A percentile compares a stretch with the other conserved stretches of the same genome.
Evolutionary conservation across 1,139 yeast species (phyloP).

Genomic region (Diutina catenulata): DNA sequence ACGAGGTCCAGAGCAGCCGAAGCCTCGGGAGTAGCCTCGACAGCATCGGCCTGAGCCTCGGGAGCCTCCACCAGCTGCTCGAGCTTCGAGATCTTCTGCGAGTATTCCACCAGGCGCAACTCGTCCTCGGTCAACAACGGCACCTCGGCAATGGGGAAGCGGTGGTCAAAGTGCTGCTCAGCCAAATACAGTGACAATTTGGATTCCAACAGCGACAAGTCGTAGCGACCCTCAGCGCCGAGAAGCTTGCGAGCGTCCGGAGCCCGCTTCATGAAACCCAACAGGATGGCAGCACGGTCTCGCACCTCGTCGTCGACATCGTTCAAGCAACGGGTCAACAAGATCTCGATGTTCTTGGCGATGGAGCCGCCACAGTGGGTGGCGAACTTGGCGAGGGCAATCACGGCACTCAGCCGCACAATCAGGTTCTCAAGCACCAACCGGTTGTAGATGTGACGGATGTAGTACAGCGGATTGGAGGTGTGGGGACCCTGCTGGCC

Average conservation of each 20-base stretch:
- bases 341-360: slow-evolving; percentile 56
- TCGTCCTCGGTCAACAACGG: slow-evolving; percentile 56
- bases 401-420: slow-evolving; percentile 91
- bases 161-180: slow-evolving; percentile 38
- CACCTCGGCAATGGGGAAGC: slow-evolving; percentile 63
- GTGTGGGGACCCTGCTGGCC: slow-evolving; percentile 94
- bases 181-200: slow-evolving; percentile 63
- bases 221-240: slow-evolving; percentile 59
- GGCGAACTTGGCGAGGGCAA: slow-evolving; percentile 86
- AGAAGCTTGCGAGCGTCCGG: slow-evolving; percentile 37
- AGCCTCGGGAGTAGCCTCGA: slow-evolving; percentile 10
- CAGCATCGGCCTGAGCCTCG: slow-evolving; percentile 8
- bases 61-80: slow-evolving; percentile 19
- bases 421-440: slow-evolving; percentile 92
- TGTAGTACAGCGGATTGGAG: slow-evolving; percentile 77
- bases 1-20: slow-evolving; percentile 30
- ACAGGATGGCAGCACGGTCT: slow-evolving; percentile 87
- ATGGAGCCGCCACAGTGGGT: slow-evolving; percentile 61
- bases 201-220: slow-evolving; percentile 65
- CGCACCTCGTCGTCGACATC: slow-evolving; percentile 96
- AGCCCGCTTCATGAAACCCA: slow-evolving; percentile 48
- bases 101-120: slow-evolving; percentile 46
- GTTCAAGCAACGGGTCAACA: slow-evolving; percentile 71
- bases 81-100: slow-evolving; percentile 44
- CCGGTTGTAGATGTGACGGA: slow-evolving; percentile 93